Percentiles rank a stretch among this genome's conserved stretches.
phyloP scores from a whole-genome alignment of 164 flowering plant genomes.

The Chimonanthus praecox region DNA sequence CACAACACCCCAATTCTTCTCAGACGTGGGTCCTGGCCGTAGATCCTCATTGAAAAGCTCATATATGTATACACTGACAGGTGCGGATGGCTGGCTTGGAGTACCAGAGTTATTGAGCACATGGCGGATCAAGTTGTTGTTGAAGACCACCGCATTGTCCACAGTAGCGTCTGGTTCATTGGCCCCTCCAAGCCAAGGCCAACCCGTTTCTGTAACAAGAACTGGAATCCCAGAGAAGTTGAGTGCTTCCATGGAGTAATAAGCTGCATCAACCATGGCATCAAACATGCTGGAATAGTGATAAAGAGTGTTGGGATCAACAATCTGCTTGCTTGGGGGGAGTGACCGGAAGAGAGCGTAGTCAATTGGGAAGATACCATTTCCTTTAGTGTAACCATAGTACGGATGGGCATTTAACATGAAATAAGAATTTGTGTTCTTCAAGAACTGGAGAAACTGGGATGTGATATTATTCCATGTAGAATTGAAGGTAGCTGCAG shows the following conservation, averaged over 20 bases:
- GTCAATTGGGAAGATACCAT: conserved; percentile 60
- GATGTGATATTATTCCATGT: conserved; percentile 54
- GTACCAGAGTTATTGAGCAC: conserved; percentile 73
- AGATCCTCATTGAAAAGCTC: conserved; percentile 93
- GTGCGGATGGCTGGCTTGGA: conserved; percentile 78
- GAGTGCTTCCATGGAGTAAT: conserved; percentile 65
- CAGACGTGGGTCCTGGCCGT: conserved; percentile 89
- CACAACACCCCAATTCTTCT: conserved; percentile 95
- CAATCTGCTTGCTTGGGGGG: conserved; percentile 52
- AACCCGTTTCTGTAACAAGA: conserved; percentile 93
- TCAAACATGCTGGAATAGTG: conserved; percentile 90
- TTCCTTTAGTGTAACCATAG: conserved; percentile 75
- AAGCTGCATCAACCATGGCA: conserved; percentile 91
- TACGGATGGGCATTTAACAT: conserved; percentile 92
- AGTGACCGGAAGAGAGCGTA: conserved; percentile 66
- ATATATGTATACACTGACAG: conserved; percentile 72
- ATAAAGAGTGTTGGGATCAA: conserved; percentile 89
- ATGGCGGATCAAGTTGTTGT: conserved; percentile 76
- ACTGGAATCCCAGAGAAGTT: conserved; percentile 64
- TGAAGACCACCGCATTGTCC: conserved; percentile 85
- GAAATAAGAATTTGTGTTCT: conserved; percentile 79
- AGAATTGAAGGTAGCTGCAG: conserved; percentile 88
- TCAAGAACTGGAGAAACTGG: conserved; percentile 81
- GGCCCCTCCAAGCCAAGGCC: conserved; percentile 91
- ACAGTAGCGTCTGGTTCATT: conserved; percentile 88